Percentiles rank a stretch among this genome's conserved stretches.
Conservation (phyloP, 2,329 filamentous ascomycete species). For the Pseudopyricularia cyperi region DNA sequence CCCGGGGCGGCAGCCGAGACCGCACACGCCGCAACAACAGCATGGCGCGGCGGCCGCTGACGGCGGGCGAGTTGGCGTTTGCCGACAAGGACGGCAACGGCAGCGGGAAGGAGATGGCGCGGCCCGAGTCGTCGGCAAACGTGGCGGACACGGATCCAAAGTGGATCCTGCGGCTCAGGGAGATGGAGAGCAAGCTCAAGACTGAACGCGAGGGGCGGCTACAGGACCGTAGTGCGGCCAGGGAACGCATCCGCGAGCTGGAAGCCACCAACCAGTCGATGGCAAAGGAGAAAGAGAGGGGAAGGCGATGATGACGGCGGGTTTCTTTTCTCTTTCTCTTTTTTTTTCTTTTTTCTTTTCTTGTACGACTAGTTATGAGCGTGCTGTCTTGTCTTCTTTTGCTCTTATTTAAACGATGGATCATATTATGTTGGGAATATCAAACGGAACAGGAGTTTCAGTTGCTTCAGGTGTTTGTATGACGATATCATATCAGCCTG, state of each 20-base stretch:
- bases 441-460: too few relatives aligned
- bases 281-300: not conserved
- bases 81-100: slow-evolving; percentile 9
- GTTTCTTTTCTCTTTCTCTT: not conserved
- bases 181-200: slow-evolving; percentile 80
- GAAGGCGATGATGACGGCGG: not conserved
- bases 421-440: too few relatives aligned
- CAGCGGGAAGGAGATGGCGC: slow-evolving; percentile 12
- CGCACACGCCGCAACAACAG: slow-evolving; percentile 16
- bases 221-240: slow-evolving; percentile 71
- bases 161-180: slow-evolving; percentile 75
- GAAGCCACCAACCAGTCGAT: slow-evolving; percentile 10
- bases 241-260: slow-evolving; percentile 60
- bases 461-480: too few relatives aligned
- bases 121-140: slow-evolving; percentile 15
- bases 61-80: slow-evolving; percentile 13
- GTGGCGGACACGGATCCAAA: slow-evolving; percentile 43
- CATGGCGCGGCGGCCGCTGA: slow-evolving; percentile 10
- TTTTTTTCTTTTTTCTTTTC: not conserved
- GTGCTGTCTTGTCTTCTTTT: not conserved
- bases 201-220: slow-evolving; percentile 77
- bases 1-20: slow-evolving; percentile 20
- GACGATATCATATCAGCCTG: too few relatives aligned
- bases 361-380: not conserved
- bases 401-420: too few relatives aligned